A percentile compares a stretch with the other conserved stretches of the same genome.
Evolutionary conservation across 192 early-diverging fungal genomes (phyloP).

Genomic region (Bifiguratus adelaidae): DNA sequence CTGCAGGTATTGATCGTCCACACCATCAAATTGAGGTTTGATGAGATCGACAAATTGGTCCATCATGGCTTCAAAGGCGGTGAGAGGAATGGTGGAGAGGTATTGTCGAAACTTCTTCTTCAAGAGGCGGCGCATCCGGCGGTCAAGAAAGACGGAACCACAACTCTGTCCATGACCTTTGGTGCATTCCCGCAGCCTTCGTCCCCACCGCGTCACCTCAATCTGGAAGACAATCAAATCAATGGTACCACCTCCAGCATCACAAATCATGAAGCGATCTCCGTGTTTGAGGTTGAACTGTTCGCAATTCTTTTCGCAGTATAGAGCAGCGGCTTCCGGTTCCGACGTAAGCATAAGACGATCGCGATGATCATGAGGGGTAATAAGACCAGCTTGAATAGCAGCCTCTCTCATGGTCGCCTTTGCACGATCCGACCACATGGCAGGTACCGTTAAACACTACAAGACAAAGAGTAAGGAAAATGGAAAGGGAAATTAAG

Average conservation of each 20-base stretch:
- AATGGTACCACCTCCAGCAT: slow-evolving; percentile 42
- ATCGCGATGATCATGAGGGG: slow-evolving; percentile 24
- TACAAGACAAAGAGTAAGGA: slow-evolving; percentile 4
- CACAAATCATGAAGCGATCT: slow-evolving; percentile 42
- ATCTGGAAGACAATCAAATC: slow-evolving; percentile 43
- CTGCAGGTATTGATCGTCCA: slow-evolving; percentile 33
- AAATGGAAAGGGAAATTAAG: background rate
- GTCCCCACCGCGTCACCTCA: slow-evolving; percentile 24
- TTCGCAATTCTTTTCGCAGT: slow-evolving; percentile 37
- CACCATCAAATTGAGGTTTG: slow-evolving; percentile 41
- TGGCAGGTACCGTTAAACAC: slow-evolving; percentile 39
- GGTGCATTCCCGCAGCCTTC: slow-evolving; percentile 21
- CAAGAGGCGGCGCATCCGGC: slow-evolving; percentile 28
- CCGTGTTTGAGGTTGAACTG: slow-evolving; percentile 35
- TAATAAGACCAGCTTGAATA: slow-evolving; percentile 34
- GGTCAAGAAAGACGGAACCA: slow-evolving; percentile 32
- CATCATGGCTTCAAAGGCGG: slow-evolving; percentile 33
- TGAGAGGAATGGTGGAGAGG: slow-evolving; percentile 23
- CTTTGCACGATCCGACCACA: slow-evolving; percentile 43
- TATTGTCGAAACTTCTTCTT: slow-evolving; percentile 33
- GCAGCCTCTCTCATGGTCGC: slow-evolving; percentile 40
- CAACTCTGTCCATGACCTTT: slow-evolving; percentile 33
- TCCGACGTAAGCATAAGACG: slow-evolving; percentile 32
- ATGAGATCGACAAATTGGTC: slow-evolving; percentile 38
- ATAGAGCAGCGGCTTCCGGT: slow-evolving; percentile 43